phyloP scores from a whole-genome alignment of 169 alveolate species.

The Eimeria necatrix region DNA sequence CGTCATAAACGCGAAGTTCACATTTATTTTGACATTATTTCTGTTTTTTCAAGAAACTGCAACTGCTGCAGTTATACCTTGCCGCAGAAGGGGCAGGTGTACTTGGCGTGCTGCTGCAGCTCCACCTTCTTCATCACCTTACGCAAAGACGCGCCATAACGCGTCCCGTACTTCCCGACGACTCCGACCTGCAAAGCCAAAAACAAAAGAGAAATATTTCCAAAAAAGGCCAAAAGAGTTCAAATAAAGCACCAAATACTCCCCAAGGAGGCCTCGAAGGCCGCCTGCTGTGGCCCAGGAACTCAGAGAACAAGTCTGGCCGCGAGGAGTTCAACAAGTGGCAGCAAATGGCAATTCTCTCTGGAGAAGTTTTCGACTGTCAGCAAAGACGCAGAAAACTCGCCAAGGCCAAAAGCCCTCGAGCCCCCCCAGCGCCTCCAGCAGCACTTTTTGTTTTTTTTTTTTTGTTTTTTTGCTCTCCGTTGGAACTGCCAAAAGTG shows the following conservation, averaged over 20 bases:
- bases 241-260: not conserved
- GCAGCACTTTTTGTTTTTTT: no score
- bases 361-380: not conserved
- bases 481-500: no score
- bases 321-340: no score
- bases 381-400: no score
- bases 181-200: constrained; percentile 96
- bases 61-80: constrained; percentile 86
- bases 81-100: constrained; percentile 98
- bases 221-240: no score
- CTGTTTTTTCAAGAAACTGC: not conserved
- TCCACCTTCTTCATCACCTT: constrained; percentile 98
- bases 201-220: not conserved
- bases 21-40: not conserved
- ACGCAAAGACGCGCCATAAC: constrained; percentile 99
- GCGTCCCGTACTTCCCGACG: constrained; percentile 98
- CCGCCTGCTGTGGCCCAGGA: no score
- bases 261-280: not conserved
- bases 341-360: not conserved
- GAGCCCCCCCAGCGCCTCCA: no score
- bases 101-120: constrained; percentile 95
- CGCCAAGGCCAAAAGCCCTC: no score
- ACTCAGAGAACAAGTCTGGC: no score
- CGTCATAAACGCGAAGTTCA: no score
- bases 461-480: no score